Conservation (phyloP, 495 filamentous ascomycete species). For the Collariella sp. region DNA sequence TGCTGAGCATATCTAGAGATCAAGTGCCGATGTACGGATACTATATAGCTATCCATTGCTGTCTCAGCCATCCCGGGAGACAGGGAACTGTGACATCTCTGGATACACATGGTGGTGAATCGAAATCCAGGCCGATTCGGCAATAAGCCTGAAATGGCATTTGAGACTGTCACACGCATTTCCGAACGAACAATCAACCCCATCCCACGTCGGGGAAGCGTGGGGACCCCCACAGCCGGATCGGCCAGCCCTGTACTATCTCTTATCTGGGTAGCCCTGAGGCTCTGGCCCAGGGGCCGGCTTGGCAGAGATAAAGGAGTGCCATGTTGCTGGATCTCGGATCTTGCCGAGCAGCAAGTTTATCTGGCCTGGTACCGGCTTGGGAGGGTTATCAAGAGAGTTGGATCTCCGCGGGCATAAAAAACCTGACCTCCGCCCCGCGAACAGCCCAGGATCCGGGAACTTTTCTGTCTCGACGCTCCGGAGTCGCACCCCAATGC, state of each 20-base stretch:
- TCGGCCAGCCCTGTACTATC: background rate
- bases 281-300: constrained; percentile 5
- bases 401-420: constrained; percentile 6
- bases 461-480: too few relatives aligned
- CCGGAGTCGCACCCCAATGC: too few relatives aligned
- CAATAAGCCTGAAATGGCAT: too few relatives aligned
- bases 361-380: background rate
- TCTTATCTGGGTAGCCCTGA: constrained; percentile 4
- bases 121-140: background rate
- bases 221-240: constrained; percentile 3
- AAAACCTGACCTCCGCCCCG: background rate
- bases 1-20: too few relatives aligned
- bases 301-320: constrained; percentile 9
- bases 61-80: background rate
- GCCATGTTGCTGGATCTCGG: background rate
- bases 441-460: too few relatives aligned
- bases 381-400: background rate
- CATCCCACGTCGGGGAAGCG: constrained; percentile 1
- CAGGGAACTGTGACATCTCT: too few relatives aligned
- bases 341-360: background rate
- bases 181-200: background rate
- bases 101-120: background rate
- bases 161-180: background rate
- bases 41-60: background rate
- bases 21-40: background rate